A percentile compares a stretch with the other conserved stretches of the same genome.
These are phyloP conservation scores for Lolium perenne DNA, from an alignment of 176 grass and related monocot genomes.

Conservation along the genomic window DNA sequence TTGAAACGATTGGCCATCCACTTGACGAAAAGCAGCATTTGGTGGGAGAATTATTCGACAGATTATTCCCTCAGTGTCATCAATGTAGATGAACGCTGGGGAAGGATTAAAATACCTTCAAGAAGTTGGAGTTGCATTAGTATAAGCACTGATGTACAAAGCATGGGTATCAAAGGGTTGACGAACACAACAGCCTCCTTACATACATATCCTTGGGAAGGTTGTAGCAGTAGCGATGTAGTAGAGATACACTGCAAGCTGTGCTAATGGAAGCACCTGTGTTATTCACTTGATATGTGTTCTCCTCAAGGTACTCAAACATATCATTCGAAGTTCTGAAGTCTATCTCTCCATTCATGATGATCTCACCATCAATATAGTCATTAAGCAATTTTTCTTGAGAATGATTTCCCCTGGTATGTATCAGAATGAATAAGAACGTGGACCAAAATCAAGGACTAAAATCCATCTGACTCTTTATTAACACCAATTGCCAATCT, in stretches of 20 bases:
- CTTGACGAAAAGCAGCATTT: conserved; percentile 84
- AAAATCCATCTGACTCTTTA: conserved; percentile 29
- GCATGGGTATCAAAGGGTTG: conserved; percentile 15
- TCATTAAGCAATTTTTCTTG: conserved; percentile 78
- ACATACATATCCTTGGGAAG: conserved; percentile 90
- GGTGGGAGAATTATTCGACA: conserved; percentile 89
- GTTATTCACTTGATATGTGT: conserved; percentile 65
- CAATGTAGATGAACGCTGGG: conserved; percentile 68
- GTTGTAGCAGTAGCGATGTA: conserved; percentile 83
- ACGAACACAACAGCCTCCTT: conserved; percentile 28
- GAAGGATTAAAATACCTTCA: conserved; percentile 85
- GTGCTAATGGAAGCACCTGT: conserved; percentile 95
- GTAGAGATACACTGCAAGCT: conserved; percentile 79
- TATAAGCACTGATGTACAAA: conserved; percentile 26
- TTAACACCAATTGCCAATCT: conserved; percentile 5
- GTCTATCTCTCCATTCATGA: conserved; percentile 84
- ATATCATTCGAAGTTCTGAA: conserved; percentile 71
- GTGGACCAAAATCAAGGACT: conserved; percentile 16
- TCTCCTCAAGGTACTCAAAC: conserved; percentile 79
- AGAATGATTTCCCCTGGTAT: conserved; percentile 73
- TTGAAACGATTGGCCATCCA: conserved; percentile 62
- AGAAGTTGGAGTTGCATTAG: conserved; percentile 41
- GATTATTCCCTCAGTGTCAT: conserved; percentile 67
- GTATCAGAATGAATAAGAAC: conserved; percentile 35
- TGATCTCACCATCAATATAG: conserved; percentile 69